A percentile compares a stretch with the other conserved stretches of the same genome.
Conservation (phyloP, 2,329 filamentous ascomycete genomes). For the Celoporthe dispersa region DNA sequence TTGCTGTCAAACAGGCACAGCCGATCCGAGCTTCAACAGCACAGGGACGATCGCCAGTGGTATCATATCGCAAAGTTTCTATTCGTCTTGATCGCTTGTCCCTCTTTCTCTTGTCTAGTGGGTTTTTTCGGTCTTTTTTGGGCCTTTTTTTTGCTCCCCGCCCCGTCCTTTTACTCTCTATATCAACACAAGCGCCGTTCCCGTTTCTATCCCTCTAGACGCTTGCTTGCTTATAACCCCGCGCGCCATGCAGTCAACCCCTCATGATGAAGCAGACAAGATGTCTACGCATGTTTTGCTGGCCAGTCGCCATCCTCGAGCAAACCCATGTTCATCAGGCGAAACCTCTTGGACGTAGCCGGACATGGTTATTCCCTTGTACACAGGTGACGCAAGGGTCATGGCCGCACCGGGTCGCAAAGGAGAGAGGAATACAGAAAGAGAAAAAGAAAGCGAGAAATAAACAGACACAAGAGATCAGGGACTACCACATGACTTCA, state of each 20-base stretch:
- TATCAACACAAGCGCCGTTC: background rate
- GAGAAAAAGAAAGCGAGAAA: background rate
- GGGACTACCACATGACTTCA: background rate
- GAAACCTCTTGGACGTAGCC: background rate
- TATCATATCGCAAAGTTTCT: background rate
- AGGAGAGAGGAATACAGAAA: background rate
- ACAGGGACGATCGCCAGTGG: background rate
- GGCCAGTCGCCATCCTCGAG: background rate
- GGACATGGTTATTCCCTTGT: background rate
- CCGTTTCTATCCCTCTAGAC: background rate
- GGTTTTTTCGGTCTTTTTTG: background rate
- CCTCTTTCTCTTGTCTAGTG: background rate
- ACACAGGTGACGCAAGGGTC: background rate
- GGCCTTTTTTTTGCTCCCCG: background rate
- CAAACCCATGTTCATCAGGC: background rate
- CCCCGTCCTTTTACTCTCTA: background rate
- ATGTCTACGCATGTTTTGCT: background rate
- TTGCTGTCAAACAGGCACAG: background rate
- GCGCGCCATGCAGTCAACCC: background rate
- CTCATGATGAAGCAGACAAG: background rate
- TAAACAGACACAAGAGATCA: background rate
- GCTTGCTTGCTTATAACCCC: background rate
- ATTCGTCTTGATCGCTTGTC: slow-evolving; percentile 1
- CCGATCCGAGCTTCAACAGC: background rate
- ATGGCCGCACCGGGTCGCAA: background rate